These are phyloP conservation scores for Epichloe sibirici DNA, from an alignment of 2,329 filamentous ascomycete genomes.

Conservation along the genomic window DNA sequence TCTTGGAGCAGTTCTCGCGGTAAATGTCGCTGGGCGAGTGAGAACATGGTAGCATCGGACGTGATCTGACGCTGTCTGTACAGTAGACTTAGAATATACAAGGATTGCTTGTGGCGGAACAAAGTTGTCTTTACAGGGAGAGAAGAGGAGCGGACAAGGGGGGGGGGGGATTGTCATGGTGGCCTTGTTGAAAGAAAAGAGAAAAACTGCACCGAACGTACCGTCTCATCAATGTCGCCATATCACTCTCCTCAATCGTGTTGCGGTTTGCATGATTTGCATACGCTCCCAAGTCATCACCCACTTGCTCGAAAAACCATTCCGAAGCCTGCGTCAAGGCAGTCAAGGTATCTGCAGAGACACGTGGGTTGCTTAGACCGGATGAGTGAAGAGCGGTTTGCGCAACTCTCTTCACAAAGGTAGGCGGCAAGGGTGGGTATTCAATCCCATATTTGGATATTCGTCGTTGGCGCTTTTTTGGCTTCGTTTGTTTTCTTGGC, in stretches of 20 bases:
- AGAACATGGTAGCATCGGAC: slow-evolving; percentile 63
- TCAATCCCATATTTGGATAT: slow-evolving; percentile 60
- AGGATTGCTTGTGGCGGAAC: too few species aligned
- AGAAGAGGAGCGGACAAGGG: slow-evolving; percentile 3
- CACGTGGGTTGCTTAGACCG: slow-evolving; percentile 52
- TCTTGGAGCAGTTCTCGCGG: slow-evolving; percentile 75
- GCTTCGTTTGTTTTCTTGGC: slow-evolving; percentile 7
- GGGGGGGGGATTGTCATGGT: background rate
- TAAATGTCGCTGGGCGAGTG: slow-evolving; percentile 70
- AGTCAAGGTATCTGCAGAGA: slow-evolving; percentile 60
- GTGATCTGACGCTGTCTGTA: slow-evolving; percentile 67
- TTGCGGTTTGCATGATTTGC: slow-evolving; percentile 72
- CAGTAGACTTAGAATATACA: slow-evolving; percentile 15
- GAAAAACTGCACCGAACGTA: slow-evolving; percentile 23
- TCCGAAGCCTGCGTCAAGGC: slow-evolving; percentile 72
- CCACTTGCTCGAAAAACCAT: slow-evolving; percentile 84
- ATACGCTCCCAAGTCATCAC: slow-evolving; percentile 69
- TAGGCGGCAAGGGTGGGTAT: slow-evolving; percentile 61
- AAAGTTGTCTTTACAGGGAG: slow-evolving; percentile 1
- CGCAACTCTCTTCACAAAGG: slow-evolving; percentile 62
- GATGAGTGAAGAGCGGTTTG: slow-evolving; percentile 58
- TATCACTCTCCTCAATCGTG: slow-evolving; percentile 75
- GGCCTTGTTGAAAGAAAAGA: background rate
- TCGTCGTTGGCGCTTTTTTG: slow-evolving; percentile 26
- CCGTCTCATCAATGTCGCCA: slow-evolving; percentile 73